A percentile compares a stretch with the other conserved stretches of the same genome.
These are phyloP conservation scores for Sporothrix protearum DNA, from an alignment of 2,329 filamentous ascomycete genomes.

Conservation along the genomic window DNA sequence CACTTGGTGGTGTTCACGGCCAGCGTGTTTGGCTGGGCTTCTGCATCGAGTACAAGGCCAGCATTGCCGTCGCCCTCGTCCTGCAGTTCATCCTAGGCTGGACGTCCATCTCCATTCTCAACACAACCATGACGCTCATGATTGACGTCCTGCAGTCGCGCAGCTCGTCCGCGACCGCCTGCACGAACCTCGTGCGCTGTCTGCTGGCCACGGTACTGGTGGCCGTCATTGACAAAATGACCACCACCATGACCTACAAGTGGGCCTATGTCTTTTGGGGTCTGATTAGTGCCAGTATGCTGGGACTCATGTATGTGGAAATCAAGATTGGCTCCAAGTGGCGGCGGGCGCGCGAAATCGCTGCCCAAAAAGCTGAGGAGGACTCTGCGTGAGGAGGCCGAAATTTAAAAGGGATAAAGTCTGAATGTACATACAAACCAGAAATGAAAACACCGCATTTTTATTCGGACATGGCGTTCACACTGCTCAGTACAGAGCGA, in stretches of 20 bases:
- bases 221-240: conserved; percentile 33
- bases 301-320: conserved; percentile 20
- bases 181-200: conserved; percentile 35
- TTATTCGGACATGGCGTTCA: background rate
- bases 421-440: background rate
- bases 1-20: conserved; percentile 31
- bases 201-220: conserved; percentile 33
- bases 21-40: conserved; percentile 33
- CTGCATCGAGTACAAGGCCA: conserved; percentile 29
- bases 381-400: background rate
- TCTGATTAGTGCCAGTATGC: conserved; percentile 21
- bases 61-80: conserved; percentile 31
- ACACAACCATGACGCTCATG: conserved; percentile 36
- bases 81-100: conserved; percentile 33
- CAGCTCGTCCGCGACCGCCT: conserved; percentile 35
- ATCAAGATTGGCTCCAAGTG: conserved; percentile 21
- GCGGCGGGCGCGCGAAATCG: conserved; percentile 16
- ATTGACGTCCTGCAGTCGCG: conserved; percentile 34
- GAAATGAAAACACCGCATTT: background rate
- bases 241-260: conserved; percentile 19
- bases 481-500: too few relatives aligned
- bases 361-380: background rate
- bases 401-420: background rate
- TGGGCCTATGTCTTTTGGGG: conserved; percentile 26
- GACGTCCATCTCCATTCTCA: conserved; percentile 35